Conservation (phyloP, 495 filamentous ascomycete species). For the Xylaria grammica region DNA sequence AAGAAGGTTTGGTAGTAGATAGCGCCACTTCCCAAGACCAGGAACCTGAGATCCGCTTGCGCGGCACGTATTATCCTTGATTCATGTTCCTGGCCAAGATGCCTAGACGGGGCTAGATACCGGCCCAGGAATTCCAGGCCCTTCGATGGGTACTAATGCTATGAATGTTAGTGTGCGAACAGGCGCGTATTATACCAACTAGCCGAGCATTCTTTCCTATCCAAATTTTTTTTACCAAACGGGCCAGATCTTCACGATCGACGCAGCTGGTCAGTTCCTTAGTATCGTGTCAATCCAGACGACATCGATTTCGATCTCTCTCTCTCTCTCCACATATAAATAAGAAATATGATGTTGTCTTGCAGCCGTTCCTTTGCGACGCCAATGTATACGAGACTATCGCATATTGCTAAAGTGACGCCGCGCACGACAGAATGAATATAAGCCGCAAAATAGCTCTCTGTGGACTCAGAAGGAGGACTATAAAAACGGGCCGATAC, state of each 20-base stretch:
- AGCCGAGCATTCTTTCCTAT: not conserved
- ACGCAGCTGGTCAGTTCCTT: not conserved
- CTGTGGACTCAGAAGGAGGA: not conserved
- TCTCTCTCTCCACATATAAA: not conserved
- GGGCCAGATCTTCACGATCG: slow-evolving; percentile 1
- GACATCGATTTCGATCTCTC: not conserved
- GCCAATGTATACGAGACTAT: not conserved
- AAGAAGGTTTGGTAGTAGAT: not conserved
- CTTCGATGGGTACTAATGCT: too few relatives aligned
- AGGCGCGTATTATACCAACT: not conserved
- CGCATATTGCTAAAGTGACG: slow-evolving; percentile 3
- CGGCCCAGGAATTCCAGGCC: not conserved
- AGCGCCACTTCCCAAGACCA: not conserved
- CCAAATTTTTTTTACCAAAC: not conserved
- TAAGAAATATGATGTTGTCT: not conserved
- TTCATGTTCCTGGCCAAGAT: not conserved
- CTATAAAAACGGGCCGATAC: not conserved
- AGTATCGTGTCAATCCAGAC: not conserved
- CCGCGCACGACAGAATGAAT: not conserved
- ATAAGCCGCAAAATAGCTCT: slow-evolving; percentile 1
- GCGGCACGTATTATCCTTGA: too few relatives aligned
- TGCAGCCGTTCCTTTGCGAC: not conserved
- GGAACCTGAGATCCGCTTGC: too few relatives aligned
- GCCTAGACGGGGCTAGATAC: not conserved
- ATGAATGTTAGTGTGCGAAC: not conserved